Conservation (phyloP, 2,329 filamentous ascomycete genomes). For the Harringtonia aguacate region DNA sequence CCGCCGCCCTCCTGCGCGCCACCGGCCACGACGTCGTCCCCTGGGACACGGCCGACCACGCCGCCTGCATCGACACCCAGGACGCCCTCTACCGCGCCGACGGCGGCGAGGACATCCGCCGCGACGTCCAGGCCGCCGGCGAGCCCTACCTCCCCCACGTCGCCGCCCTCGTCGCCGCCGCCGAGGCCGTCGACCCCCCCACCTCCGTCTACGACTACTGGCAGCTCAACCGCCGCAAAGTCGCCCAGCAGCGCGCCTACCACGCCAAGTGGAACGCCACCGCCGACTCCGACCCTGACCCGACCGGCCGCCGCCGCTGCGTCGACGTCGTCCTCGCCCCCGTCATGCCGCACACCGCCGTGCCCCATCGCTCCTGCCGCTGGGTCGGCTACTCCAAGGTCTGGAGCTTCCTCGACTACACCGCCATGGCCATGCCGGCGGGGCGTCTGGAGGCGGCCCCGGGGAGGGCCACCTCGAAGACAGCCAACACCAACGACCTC, state of each 20-base stretch:
- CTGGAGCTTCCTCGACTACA: slow-evolving; percentile 53
- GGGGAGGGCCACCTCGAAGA: too few species aligned
- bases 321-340: slow-evolving; percentile 49
- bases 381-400: slow-evolving; percentile 51
- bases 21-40: slow-evolving; percentile 43
- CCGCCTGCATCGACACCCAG: slow-evolving; percentile 25
- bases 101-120: slow-evolving; percentile 51
- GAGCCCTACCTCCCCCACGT: slow-evolving; percentile 52
- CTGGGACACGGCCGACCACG: slow-evolving; percentile 41
- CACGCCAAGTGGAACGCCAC: slow-evolving; percentile 45
- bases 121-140: slow-evolving; percentile 40
- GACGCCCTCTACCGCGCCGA: slow-evolving; percentile 52
- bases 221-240: slow-evolving; percentile 52
- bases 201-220: slow-evolving; percentile 57
- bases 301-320: too few species aligned
- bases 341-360: slow-evolving; percentile 48
- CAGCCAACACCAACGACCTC: too few species aligned
- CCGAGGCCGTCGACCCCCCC: slow-evolving; percentile 35
- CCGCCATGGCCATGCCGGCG: slow-evolving; percentile 44
- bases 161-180: slow-evolving; percentile 41
- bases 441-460: too few species aligned
- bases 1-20: slow-evolving; percentile 21
- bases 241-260: slow-evolving; percentile 40
- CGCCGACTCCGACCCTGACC: too few species aligned
- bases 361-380: slow-evolving; percentile 28